These are phyloP conservation scores for Colletotrichum lindemuthianum DNA, from an alignment of 2,329 filamentous ascomycete species.

Conservation along the genomic window DNA sequence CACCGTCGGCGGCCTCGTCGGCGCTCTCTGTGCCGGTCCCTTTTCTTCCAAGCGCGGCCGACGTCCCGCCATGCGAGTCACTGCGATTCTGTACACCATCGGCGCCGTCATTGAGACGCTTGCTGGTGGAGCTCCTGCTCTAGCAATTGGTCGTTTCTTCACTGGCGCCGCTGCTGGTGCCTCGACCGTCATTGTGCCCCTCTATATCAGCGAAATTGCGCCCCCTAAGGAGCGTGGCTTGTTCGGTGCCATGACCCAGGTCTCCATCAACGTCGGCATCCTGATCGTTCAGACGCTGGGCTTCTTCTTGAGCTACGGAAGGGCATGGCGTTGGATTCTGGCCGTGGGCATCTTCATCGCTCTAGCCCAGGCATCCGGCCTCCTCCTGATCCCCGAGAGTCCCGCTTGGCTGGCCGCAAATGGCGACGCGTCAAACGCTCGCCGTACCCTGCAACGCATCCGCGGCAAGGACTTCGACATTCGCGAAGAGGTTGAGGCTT, in stretches of 20 bases:
- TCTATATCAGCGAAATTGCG: conserved; percentile 93
- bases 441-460: conserved; percentile 76
- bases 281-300: conserved; percentile 84
- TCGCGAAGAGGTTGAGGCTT: conserved; percentile 75
- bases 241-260: conserved; percentile 87
- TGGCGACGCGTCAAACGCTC: conserved; percentile 69
- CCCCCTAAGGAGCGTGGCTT: conserved; percentile 79
- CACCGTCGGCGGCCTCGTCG: conserved; percentile 86
- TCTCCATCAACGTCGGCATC: conserved; percentile 94
- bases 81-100: conserved; percentile 77
- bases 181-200: conserved; percentile 89
- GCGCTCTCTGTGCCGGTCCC: conserved; percentile 83
- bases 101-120: conserved; percentile 82
- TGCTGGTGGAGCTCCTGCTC: conserved; percentile 70
- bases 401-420: conserved; percentile 85
- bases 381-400: conserved; percentile 86
- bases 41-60: conserved; percentile 82
- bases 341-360: conserved; percentile 77
- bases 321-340: conserved; percentile 86
- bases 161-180: conserved; percentile 88
- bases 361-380: conserved; percentile 71
- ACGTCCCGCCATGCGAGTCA: conserved; percentile 78
- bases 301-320: conserved; percentile 84
- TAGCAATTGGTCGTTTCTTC: conserved; percentile 80
- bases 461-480: conserved; percentile 77